Evolutionary conservation across 805 yeast genomes (phyloP).

Genomic region (Clavispora fructus): DNA sequence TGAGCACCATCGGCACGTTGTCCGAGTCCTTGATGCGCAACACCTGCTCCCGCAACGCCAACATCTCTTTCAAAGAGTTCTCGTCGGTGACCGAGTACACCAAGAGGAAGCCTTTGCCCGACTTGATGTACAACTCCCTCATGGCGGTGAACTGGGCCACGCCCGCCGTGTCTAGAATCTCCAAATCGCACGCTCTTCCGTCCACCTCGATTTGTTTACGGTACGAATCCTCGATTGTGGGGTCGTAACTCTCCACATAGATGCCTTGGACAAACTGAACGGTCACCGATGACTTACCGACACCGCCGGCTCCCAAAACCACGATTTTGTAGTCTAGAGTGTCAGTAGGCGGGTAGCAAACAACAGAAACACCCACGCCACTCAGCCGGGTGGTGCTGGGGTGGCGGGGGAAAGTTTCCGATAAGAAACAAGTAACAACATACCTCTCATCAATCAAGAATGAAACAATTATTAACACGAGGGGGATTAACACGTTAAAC

Average conservation of each 20-base stretch:
- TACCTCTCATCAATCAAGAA: conserved; percentile 10
- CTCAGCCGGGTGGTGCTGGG: too few relatives aligned
- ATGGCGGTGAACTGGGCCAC: conserved; percentile 90
- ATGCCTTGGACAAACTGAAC: conserved; percentile 90
- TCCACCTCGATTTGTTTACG: conserved; percentile 84
- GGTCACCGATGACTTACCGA: conserved; percentile 90
- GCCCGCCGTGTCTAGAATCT: conserved; percentile 60
- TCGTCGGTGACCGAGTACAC: conserved; percentile 59
- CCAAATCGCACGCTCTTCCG: conserved; percentile 80
- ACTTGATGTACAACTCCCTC: conserved; percentile 83
- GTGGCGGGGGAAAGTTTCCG: too few relatives aligned
- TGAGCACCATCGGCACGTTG: conserved; percentile 81
- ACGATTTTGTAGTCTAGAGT: conserved; percentile 75
- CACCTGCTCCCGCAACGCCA: conserved; percentile 79
- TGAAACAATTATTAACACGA: neutral
- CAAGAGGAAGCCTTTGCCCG: conserved; percentile 70
- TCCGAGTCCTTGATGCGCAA: conserved; percentile 71
- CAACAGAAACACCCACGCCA: too few relatives aligned
- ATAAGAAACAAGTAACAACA: neutral
- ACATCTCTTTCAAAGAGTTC: conserved; percentile 67
- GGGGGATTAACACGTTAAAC: neutral
- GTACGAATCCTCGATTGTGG: conserved; percentile 95
- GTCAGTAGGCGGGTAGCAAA: conserved; percentile 1
- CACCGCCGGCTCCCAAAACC: conserved; percentile 95
- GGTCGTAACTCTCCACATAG: conserved; percentile 88